These are phyloP conservation scores for Botrytis byssoidea DNA, from an alignment of 2,329 filamentous ascomycete genomes.

Conservation along the genomic window DNA sequence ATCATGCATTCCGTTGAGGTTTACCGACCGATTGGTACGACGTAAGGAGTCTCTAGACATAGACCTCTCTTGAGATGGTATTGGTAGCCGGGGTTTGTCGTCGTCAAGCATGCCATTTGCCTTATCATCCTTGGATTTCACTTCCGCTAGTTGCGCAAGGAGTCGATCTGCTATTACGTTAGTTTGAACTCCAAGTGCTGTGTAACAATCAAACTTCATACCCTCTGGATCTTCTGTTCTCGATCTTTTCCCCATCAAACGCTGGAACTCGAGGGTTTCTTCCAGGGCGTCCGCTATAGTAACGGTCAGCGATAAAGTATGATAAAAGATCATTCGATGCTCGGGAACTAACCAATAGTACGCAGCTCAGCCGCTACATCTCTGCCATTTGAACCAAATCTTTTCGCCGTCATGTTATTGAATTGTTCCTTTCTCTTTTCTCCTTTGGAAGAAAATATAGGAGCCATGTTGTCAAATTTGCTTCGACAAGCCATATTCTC, in stretches of 20 bases:
- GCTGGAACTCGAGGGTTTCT: conserved; percentile 4
- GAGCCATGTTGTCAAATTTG: neutral
- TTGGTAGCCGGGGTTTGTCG: neutral
- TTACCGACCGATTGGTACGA: neutral
- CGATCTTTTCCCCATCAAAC: neutral
- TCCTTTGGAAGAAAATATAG: neutral
- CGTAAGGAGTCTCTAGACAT: conserved; percentile 1
- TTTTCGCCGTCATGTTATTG: conserved; percentile 3
- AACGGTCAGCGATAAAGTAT: neutral
- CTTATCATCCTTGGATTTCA: neutral
- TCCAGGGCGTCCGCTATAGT: conserved; percentile 13
- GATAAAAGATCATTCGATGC: neutral
- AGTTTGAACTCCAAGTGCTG: neutral
- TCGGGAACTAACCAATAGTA: conserved; percentile 2
- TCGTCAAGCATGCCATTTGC: neutral
- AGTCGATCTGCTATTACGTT: neutral
- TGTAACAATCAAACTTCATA: neutral
- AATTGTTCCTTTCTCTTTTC: conserved; percentile 15
- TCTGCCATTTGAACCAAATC: neutral
- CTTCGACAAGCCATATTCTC: neutral
- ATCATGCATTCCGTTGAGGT: conserved; percentile 2
- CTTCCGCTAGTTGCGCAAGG: neutral
- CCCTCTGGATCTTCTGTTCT: neutral
- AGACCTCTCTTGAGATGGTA: neutral
- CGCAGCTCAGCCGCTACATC: conserved; percentile 11